Base-by-base conservation (phyloP, 257 asterid species). In the Lantana camara region DNA sequence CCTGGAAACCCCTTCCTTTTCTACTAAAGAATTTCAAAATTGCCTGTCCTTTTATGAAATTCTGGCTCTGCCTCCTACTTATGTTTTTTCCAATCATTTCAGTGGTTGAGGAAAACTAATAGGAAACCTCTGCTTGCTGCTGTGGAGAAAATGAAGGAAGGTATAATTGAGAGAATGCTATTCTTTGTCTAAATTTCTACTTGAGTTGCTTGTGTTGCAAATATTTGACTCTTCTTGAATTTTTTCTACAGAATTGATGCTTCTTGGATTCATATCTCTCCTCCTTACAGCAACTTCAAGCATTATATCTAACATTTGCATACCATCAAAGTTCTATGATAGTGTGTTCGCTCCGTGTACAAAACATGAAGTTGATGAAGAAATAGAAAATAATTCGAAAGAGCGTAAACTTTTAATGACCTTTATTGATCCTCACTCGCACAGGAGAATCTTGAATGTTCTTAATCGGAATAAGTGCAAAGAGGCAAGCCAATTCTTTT, bases 201-300 rank as follows among this genome's bases (percentile, higher is more conserved):
- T 67, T 57, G 9, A 19, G 23, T 47, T 46, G 67, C 67, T 64
- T 56, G 32, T 30, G 41, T 19, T 54, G 15, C 64, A 20, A 23
- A 0, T 2, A 7, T 53, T 34, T 45, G 45, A 10, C 27, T 24
- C 2, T 13, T 24, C 1, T 53, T 41, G 45, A 7, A 60, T 20
- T 48, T 64, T 70, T 22, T 32, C 49, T 64, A 46, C 98, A 90
- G 99, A 94, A 70, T 82, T 94, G 85, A 94, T 94, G 99, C 96
- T 94, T 70, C 99, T 94, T 61, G 99, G 99, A 50, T 94, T 94
- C 82, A 88, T 94, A 70, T 94, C 99, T 47, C 96, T 94, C 52
- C 83, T 94, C 32, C 91, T 94, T 14, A 94, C 99, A 24, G 98
- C 96, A 57, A 94, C 91, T 44, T 90, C 98, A 55, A 86, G 96